Base-by-base conservation (phyloP, 2,329 filamentous ascomycete genomes). In the Arthroderma sp. region DNA sequence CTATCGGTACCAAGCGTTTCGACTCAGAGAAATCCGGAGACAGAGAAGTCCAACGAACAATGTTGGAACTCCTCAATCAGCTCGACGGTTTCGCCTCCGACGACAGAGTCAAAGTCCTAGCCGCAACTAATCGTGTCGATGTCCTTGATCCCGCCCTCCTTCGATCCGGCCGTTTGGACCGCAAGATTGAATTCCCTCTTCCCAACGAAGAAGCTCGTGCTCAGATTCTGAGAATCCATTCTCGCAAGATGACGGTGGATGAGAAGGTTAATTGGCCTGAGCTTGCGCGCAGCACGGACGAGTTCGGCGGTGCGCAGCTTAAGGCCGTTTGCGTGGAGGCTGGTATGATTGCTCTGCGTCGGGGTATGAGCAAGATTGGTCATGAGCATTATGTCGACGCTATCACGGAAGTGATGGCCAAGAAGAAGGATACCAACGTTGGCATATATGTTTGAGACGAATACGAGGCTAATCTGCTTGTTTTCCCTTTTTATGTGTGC, bases 311-410 rank as follows among this genome's bases (percentile, higher is more conserved):
- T 62, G 91, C 91, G 49, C 89, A 94, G 79, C 71, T 98, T 55
- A 98, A 98, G 75, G 91, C 91, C 37, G 91, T 98, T 22, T 98
- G 91, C 64, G 91, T 98, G 28, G 91, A 98, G 71, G 91, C 91
- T 42, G 91, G 91, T 62, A 98, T 98, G 91, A 98, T 98, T 68
- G 91, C 91, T 29, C 72, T 98, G 60, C 78, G 91, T 55, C 86
- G 82, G 64, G 91, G 91, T 49, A 88, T 94, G 74, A 87, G 82
- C 68, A 95, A 95, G 76, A 91, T 98, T 60, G 84, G 83, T 48
- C 91, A 98, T 63, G 91, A 98, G 71, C 86, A 98, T 67, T 98
- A 96, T 61, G 91, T 98, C 42, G 91, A 98, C 72, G 91, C 91
- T 49, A 96, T 98, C 64, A 78, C 87, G 33, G 91, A 98, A 68